Evolutionary conservation across 768 basidiomycete species (phyloP).

Genomic region (Suillus plorans): DNA sequence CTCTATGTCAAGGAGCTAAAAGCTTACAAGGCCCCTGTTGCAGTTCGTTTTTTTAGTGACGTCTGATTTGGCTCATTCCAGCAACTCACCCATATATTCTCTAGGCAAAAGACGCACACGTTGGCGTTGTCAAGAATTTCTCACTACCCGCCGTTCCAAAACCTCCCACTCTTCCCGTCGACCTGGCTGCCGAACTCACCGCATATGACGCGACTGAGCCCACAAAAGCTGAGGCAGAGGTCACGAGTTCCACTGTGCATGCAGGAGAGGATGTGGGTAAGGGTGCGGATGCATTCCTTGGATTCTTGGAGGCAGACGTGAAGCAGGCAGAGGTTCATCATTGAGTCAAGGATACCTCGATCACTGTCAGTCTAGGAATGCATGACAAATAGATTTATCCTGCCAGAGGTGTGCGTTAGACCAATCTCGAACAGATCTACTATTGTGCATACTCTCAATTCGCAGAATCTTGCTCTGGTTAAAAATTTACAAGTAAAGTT

Average conservation of each 20-base stretch:
- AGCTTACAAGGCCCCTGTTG: conserved; percentile 76
- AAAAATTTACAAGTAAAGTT: neutral
- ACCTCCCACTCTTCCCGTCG: conserved; percentile 71
- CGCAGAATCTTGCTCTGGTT: neutral
- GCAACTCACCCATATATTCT: neutral
- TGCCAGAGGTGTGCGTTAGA: neutral
- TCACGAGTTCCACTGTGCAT: conserved; percentile 26
- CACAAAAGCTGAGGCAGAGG: conserved; percentile 43
- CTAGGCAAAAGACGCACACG: conserved; percentile 88
- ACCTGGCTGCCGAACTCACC: conserved; percentile 85
- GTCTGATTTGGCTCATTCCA: neutral
- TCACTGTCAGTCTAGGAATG: neutral
- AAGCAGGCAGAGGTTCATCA: conserved; percentile 64
- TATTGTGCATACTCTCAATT: neutral
- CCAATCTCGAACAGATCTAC: neutral
- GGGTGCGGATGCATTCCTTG: conserved; percentile 76
- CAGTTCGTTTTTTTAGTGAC: conserved; percentile 46
- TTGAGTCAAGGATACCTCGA: conserved; percentile 19
- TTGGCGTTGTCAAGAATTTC: conserved; percentile 84
- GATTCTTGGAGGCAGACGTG: conserved; percentile 79
- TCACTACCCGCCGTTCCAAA: conserved; percentile 71
- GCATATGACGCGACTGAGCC: conserved; percentile 87
- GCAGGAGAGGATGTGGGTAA: conserved; percentile 23
- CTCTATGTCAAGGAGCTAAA: conserved; percentile 89
- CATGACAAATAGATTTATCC: neutral